Evolutionary conservation across 1,284 basidiomycete genomes (phyloP).

Genomic region (Fomitiporia mediterranea): DNA sequence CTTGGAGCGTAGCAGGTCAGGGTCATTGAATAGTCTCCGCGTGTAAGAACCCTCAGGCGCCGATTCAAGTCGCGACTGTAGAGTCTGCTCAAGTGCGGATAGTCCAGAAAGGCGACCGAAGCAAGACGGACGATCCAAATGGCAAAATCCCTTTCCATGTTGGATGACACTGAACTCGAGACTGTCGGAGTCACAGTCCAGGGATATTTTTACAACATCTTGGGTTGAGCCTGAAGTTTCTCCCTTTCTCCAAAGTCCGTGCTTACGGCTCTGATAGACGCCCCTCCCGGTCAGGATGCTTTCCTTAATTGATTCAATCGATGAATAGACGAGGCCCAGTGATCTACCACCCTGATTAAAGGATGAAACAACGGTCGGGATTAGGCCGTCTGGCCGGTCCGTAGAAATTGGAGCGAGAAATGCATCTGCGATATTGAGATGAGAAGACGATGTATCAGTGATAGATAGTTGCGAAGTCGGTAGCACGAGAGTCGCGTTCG

Average conservation of each 20-base stretch:
- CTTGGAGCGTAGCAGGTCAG: constrained; percentile 82
- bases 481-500: constrained; percentile 67
- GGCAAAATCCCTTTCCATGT: constrained; percentile 91
- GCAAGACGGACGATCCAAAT: constrained; percentile 82
- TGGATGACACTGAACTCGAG: constrained; percentile 92
- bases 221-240: constrained; percentile 95
- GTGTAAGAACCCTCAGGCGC: constrained; percentile 95
- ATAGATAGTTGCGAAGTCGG: constrained; percentile 71
- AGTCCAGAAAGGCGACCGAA: constrained; percentile 80
- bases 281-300: constrained; percentile 88
- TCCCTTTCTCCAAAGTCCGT: constrained; percentile 96
- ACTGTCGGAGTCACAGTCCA: constrained; percentile 93
- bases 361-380: constrained; percentile 87
- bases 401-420: constrained; percentile 81
- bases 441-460: constrained; percentile 44
- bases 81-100: constrained; percentile 77
- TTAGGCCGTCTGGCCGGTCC: constrained; percentile 90
- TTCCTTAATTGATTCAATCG: constrained; percentile 79
- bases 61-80: constrained; percentile 65
- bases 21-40: constrained; percentile 80
- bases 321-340: constrained; percentile 98
- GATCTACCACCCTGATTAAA: constrained; percentile 69
- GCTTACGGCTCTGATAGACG: constrained; percentile 95
- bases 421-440: constrained; percentile 78
- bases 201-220: constrained; percentile 74